Percentiles rank a stretch among this genome's conserved stretches.
Conservation (phyloP, 1,284 basidiomycete species). For the Polyporus tsugae region DNA sequence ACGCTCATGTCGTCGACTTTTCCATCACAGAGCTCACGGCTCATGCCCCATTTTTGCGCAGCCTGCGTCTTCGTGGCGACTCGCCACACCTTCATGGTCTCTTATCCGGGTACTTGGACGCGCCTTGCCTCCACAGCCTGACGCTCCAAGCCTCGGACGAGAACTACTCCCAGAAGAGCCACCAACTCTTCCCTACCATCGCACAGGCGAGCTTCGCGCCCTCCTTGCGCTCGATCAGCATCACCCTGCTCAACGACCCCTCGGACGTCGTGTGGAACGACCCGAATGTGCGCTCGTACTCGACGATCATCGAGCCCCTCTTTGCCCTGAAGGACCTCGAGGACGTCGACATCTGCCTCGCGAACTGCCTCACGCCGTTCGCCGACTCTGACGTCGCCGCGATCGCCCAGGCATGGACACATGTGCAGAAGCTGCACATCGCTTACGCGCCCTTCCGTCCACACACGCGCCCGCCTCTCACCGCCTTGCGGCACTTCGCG, state of each 20-base stretch:
- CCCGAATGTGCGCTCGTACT: not conserved
- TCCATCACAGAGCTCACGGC: not conserved
- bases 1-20: slow-evolving; percentile 13
- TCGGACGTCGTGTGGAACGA: not conserved
- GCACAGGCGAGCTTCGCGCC: slow-evolving; percentile 14
- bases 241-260: slow-evolving; percentile 9
- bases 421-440: slow-evolving; percentile 15
- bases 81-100: slow-evolving; percentile 10
- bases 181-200: slow-evolving; percentile 8
- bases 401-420: slow-evolving; percentile 26
- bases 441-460: slow-evolving; percentile 14
- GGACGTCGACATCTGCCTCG: slow-evolving; percentile 18
- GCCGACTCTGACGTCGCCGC: slow-evolving; percentile 20
- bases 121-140: slow-evolving; percentile 14
- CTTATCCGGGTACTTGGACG: slow-evolving; percentile 18
- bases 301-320: slow-evolving; percentile 18
- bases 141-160: slow-evolving; percentile 11
- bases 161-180: slow-evolving; percentile 5
- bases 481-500: slow-evolving; percentile 22
- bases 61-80: slow-evolving; percentile 14
- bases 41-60: slow-evolving; percentile 4
- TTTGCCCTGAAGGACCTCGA: slow-evolving; percentile 17
- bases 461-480: slow-evolving; percentile 17
- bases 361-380: not conserved
- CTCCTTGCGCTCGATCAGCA: slow-evolving; percentile 16